A percentile compares a stretch with the other conserved stretches of the same genome.
phyloP scores from a whole-genome alignment of 352 stramenopile genomes.

The Blastocystis sp. region DNA sequence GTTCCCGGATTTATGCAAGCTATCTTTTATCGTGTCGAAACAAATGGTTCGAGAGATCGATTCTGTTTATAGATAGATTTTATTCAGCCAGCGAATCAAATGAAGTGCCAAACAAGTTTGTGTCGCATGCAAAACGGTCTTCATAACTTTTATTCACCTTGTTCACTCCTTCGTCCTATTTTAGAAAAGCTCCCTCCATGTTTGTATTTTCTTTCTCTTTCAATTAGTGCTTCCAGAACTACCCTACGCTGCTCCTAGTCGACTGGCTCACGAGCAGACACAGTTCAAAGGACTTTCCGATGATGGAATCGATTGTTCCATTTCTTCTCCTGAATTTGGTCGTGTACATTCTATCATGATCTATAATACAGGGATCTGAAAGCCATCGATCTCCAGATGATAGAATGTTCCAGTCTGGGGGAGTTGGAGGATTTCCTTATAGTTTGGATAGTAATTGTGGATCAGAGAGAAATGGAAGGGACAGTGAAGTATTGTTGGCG shows the following conservation, averaged over 20 bases:
- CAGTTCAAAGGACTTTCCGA: neutral
- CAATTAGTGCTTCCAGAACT: neutral
- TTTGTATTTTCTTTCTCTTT: neutral
- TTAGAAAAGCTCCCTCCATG: neutral
- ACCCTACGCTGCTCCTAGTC: neutral
- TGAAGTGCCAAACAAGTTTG: neutral
- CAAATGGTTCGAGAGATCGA: neutral
- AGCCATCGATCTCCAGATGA: neutral
- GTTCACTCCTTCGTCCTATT: neutral
- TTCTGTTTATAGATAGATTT: slow-evolving; percentile 10
- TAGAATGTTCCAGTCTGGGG: neutral
- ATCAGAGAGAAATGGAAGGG: neutral
- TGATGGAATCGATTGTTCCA: neutral
- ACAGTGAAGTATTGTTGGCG: neutral
- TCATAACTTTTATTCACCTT: neutral
- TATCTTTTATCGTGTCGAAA: slow-evolving; percentile 24
- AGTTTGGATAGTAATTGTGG: neutral
- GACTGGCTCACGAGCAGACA: neutral
- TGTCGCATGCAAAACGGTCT: neutral
- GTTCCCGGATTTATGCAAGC: slow-evolving; percentile 22
- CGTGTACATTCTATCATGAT: neutral
- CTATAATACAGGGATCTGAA: neutral
- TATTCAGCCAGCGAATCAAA: neutral
- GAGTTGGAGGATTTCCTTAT: neutral
- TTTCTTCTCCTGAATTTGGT: neutral